A percentile compares a stretch with the other conserved stretches of the same genome.
These are phyloP conservation scores for Penicillium arizonense DNA, from an alignment of 495 filamentous ascomycete species.

Conservation along the genomic window DNA sequence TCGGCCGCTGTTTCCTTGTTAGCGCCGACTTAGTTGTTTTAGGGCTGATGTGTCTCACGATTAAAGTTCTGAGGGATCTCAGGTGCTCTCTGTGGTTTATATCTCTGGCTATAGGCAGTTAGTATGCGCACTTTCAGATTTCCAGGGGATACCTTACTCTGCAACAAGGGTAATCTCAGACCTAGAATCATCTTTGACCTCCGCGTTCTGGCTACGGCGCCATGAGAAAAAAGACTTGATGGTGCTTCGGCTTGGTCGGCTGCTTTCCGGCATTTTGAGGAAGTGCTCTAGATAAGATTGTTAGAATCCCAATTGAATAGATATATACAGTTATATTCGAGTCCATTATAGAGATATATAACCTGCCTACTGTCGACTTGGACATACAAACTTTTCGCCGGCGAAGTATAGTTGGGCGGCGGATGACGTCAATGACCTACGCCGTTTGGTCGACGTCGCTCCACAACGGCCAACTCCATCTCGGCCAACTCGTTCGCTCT, in stretches of 20 bases:
- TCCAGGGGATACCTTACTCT: not conserved
- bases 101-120: not conserved
- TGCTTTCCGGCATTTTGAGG: not conserved
- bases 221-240: slow-evolving; percentile 6
- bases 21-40: not conserved
- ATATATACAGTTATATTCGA: too few relatives aligned
- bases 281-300: not conserved
- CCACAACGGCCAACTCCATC: not conserved
- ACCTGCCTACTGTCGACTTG: too few relatives aligned
- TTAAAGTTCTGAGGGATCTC: too few relatives aligned
- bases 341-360: too few relatives aligned
- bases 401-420: too few relatives aligned
- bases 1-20: slow-evolving; percentile 9
- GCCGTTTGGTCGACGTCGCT: too few relatives aligned
- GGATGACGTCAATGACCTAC: too few relatives aligned
- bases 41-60: too few relatives aligned
- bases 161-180: slow-evolving; percentile 12
- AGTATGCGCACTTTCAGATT: not conserved
- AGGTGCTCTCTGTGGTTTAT: not conserved
- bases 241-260: not conserved
- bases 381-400: too few relatives aligned
- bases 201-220: not conserved
- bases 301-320: too few relatives aligned
- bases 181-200: slow-evolving; percentile 4
- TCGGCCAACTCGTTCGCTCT: not conserved